These are phyloP conservation scores for Ceraceosorus guamensis DNA, from an alignment of 1,284 basidiomycete species.

Conservation along the genomic window DNA sequence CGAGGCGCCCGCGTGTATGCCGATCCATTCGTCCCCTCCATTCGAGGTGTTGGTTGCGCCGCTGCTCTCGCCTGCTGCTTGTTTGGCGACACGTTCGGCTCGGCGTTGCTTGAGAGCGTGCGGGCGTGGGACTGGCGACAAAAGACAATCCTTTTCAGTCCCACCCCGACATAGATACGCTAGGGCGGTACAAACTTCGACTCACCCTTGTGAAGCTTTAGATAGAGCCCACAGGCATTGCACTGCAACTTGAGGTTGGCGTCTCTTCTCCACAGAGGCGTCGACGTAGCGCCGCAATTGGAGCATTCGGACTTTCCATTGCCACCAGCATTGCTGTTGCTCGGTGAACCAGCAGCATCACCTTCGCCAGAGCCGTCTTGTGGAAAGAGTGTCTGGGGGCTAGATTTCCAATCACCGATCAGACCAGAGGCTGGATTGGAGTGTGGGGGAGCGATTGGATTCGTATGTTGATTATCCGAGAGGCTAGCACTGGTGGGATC, in stretches of 20 bases:
- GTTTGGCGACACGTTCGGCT: conserved; percentile 22
- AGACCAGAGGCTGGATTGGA: too few species aligned
- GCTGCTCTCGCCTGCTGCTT: conserved; percentile 3
- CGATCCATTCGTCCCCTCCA: conserved; percentile 6
- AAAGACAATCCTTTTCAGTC: not conserved
- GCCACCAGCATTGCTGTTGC: too few species aligned
- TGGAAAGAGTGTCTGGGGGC: too few species aligned
- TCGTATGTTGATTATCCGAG: too few species aligned
- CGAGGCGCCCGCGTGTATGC: conserved; percentile 13
- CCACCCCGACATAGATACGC: not conserved
- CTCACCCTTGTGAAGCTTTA: conserved; percentile 40
- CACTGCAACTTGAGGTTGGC: conserved; percentile 38
- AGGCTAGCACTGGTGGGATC: too few species aligned
- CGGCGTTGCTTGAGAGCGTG: conserved; percentile 29
- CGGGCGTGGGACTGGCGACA: conserved; percentile 24
- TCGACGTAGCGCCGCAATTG: conserved; percentile 41
- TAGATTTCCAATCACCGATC: too few species aligned
- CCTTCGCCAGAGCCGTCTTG: too few species aligned
- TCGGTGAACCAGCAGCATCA: too few species aligned
- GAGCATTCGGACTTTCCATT: conserved; percentile 24
- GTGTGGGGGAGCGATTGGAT: too few species aligned
- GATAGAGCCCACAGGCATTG: conserved; percentile 45
- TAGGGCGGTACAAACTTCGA: not conserved
- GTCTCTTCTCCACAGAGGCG: conserved; percentile 42
- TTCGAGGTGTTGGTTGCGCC: not conserved